Evolutionary conservation across 352 stramenopile species (phyloP).

Genomic region (Pelagophyceae sp.): DNA sequence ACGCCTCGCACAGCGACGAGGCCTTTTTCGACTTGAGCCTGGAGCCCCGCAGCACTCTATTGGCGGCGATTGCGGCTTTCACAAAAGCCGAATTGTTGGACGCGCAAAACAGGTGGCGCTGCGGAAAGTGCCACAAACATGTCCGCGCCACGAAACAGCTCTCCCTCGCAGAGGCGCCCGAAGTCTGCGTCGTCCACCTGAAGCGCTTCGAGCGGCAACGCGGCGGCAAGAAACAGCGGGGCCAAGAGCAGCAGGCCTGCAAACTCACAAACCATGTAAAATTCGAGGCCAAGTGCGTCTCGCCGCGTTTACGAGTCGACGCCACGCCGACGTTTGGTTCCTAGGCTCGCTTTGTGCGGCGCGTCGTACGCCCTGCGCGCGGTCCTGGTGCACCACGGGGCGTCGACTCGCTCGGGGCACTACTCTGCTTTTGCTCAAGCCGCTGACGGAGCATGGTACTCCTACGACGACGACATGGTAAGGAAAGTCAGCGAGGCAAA

Average conservation of each 20-base stretch:
- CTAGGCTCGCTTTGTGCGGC: constrained; percentile 32
- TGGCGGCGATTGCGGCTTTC: constrained; percentile 35
- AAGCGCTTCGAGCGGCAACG: constrained; percentile 53
- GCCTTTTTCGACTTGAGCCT: constrained; percentile 56
- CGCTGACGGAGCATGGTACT: constrained; percentile 9
- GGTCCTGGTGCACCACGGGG: constrained; percentile 56
- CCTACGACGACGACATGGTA: constrained; percentile 28
- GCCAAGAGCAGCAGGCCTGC: too few relatives aligned
- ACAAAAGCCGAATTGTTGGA: constrained; percentile 44
- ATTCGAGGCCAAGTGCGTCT: too few relatives aligned
- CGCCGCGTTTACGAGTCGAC: too few relatives aligned
- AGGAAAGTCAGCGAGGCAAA: background rate
- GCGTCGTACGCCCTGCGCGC: constrained; percentile 50
- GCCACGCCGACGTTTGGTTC: too few relatives aligned
- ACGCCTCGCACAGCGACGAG: constrained; percentile 56
- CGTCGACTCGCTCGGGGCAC: constrained; percentile 49
- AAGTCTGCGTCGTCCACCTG: constrained; percentile 55
- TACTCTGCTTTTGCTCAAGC: constrained; percentile 44
- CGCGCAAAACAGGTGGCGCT: constrained; percentile 55
- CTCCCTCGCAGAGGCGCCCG: constrained; percentile 46
- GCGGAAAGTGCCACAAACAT: constrained; percentile 48
- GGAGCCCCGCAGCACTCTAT: constrained; percentile 49
- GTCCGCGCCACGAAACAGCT: constrained; percentile 52
- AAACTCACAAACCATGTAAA: too few relatives aligned
- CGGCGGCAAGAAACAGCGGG: constrained; percentile 23